A percentile compares a stretch with the other conserved stretches of the same genome.
phyloP scores from a whole-genome alignment of 345 rosid species.

The Toxicodendron radicans region DNA sequence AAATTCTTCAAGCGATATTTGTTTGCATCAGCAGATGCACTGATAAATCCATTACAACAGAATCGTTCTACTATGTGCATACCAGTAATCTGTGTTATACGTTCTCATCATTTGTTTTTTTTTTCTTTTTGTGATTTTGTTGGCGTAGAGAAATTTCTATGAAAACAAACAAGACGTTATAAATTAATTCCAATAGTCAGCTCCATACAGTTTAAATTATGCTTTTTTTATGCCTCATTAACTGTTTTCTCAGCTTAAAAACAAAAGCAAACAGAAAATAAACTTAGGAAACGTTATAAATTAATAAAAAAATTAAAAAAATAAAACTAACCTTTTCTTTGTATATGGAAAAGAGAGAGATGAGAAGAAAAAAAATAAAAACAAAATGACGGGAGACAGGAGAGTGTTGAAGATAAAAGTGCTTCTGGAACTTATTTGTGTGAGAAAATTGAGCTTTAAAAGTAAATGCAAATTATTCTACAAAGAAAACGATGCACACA shows the following conservation, averaged over 20 bases:
- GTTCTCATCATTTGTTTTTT: not conserved
- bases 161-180: not conserved
- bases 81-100: too few species aligned
- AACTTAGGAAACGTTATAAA: not conserved
- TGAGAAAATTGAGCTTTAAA: not conserved
- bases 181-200: not conserved
- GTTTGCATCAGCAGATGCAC: not conserved
- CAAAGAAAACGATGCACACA: not conserved
- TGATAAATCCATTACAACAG: not conserved
- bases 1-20: not conserved
- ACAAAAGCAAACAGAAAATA: not conserved
- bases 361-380: not conserved
- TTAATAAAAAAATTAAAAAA: too few species aligned
- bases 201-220: not conserved
- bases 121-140: too few species aligned
- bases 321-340: too few species aligned
- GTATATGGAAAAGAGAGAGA: too few species aligned
- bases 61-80: not conserved
- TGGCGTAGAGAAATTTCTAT: not conserved
- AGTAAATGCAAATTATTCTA: conserved; percentile 1
- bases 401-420: not conserved
- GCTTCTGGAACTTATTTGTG: not conserved
- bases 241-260: conserved; percentile 11
- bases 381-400: not conserved
- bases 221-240: not conserved